Evolutionary conservation across 768 basidiomycete species (phyloP).

Genomic region (Gymnopilus dilepis): DNA sequence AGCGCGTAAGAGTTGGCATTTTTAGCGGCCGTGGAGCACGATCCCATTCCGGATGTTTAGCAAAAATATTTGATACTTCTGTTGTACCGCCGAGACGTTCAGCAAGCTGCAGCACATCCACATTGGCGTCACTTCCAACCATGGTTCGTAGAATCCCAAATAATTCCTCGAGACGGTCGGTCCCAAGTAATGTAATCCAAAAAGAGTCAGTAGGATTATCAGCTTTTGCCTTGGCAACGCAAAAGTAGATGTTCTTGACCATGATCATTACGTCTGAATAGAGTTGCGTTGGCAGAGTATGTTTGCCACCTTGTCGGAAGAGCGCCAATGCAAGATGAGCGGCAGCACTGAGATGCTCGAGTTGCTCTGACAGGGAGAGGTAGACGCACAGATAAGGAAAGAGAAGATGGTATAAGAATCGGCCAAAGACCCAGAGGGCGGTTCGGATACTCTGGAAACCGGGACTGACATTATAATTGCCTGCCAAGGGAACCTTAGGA

Average conservation of each 20-base stretch:
- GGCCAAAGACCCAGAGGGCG: slow-evolving; percentile 9
- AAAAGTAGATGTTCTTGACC: slow-evolving; percentile 29
- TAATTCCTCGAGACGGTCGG: slow-evolving; percentile 36
- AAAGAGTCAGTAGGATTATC: slow-evolving; percentile 34
- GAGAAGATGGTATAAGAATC: slow-evolving; percentile 21
- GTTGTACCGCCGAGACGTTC: slow-evolving; percentile 30
- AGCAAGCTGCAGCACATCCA: slow-evolving; percentile 31
- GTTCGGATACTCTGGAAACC: slow-evolving; percentile 9
- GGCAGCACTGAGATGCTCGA: slow-evolving; percentile 25
- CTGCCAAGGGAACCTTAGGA: slow-evolving; percentile 9
- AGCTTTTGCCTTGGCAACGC: slow-evolving; percentile 33
- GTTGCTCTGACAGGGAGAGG: slow-evolving; percentile 29
- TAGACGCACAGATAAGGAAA: slow-evolving; percentile 28
- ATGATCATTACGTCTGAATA: slow-evolving; percentile 32
- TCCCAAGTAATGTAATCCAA: slow-evolving; percentile 40
- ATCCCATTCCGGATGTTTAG: slow-evolving; percentile 41
- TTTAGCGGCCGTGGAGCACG: slow-evolving; percentile 32
- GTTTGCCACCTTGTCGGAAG: slow-evolving; percentile 2
- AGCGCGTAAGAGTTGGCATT: slow-evolving; percentile 28
- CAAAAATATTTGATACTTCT: slow-evolving; percentile 36
- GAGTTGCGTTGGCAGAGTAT: slow-evolving; percentile 29
- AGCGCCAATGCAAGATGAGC: slow-evolving; percentile 29
- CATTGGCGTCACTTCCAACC: slow-evolving; percentile 33
- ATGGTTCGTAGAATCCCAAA: slow-evolving; percentile 39
- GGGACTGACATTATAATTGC: neutral